Evolutionary conservation across 805 yeast species (phyloP), one percentile per base, ranked within the genome.

Genomic region (Hanseniaspora singularis): DNA sequence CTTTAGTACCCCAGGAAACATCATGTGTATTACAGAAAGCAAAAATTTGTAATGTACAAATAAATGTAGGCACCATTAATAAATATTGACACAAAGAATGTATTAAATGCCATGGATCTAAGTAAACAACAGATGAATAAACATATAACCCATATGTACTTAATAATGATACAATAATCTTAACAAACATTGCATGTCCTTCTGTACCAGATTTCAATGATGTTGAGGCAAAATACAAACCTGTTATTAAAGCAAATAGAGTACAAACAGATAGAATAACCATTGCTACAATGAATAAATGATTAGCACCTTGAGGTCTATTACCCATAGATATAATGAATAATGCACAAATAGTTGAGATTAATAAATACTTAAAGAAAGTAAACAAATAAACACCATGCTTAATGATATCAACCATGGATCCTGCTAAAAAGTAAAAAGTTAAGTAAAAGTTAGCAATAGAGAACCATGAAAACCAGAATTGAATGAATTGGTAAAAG

Each of bases 1-100:
- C 98, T 61, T 89, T 89, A 2, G 98, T 89, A 64, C 98, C 98
- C 98, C 98, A 89, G 0, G 96, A 83, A 42, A 92, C 95, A 69
- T 89, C 98, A 65, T 89, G 97, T 2, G 96, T 89, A 62, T 89
- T 89, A 68, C 98, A 89, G 64, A 89, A 87, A 1, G 98, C 96
- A 66, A 87, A 89, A 50, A 92, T 87, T 64, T 89, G 96, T 49
- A 89, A 68, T 2, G 95, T 80, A 65, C 95, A 85, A 3, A 94
- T 82, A 61, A 87, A 89, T 0, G 94, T 80, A 22, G 98, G 97
- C 45, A 89, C 70, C 71, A 92, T 73, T 53, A 88, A 61, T 65
- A 89, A 83, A 68, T 92, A 89, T 62, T 89, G 98, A 4, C 78
- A 47, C 0, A 94, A 78, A 38, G 95, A 85, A 1, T 96, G 81